These are phyloP conservation scores for Plicaturopsis crispa DNA, from an alignment of 768 basidiomycete species.

Conservation along the genomic window DNA sequence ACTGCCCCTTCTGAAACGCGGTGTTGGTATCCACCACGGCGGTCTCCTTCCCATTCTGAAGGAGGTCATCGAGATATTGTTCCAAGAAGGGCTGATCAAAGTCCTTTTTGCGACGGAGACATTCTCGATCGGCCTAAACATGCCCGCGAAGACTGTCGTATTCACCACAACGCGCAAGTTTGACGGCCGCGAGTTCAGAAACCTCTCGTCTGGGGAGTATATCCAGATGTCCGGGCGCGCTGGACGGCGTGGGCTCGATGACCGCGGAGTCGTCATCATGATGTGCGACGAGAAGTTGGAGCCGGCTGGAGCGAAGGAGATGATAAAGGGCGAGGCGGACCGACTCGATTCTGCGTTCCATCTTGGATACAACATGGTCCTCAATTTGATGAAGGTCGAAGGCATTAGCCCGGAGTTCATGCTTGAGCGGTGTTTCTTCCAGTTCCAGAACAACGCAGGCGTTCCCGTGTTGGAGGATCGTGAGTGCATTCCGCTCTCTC, in stretches of 20 bases:
- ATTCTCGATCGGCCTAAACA: conserved; percentile 95
- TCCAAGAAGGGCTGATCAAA: conserved; percentile 97
- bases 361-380: conserved; percentile 97
- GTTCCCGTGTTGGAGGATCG: conserved; percentile 25
- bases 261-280: conserved; percentile 99
- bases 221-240: conserved; percentile 99
- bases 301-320: conserved; percentile 82
- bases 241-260: conserved; percentile 93
- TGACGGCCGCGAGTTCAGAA: conserved; percentile 91
- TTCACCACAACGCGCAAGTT: conserved; percentile 95
- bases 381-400: conserved; percentile 98
- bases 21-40: conserved; percentile 97
- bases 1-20: conserved; percentile 86
- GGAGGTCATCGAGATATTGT: conserved; percentile 98
- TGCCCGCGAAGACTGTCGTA: conserved; percentile 99
- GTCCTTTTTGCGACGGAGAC: conserved; percentile 98
- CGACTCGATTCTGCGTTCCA: conserved; percentile 97
- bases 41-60: conserved; percentile 96
- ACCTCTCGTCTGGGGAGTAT: conserved; percentile 92
- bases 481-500: not conserved
- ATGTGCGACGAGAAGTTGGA: conserved; percentile 99
- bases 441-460: conserved; percentile 93
- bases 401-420: conserved; percentile 98
- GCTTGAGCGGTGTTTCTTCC: conserved; percentile 96
- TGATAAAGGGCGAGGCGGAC: conserved; percentile 99